phyloP scores from a whole-genome alignment of 2,329 filamentous ascomycete species.

The Fusarium chlamydosporum region DNA sequence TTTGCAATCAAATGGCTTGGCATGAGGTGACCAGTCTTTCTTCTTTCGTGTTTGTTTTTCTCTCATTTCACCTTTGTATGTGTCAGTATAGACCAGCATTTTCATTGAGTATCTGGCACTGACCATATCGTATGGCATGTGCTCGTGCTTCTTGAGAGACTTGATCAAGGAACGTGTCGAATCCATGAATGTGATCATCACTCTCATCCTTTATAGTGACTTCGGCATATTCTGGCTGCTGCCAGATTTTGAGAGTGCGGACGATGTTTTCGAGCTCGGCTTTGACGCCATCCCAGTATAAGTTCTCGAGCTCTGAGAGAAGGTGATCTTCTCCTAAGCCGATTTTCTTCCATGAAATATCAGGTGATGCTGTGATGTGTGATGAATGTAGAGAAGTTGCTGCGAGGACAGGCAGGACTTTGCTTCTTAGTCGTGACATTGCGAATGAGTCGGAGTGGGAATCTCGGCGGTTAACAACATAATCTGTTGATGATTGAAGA shows the following conservation, averaged over 20 bases:
- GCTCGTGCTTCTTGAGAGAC: slow-evolving; percentile 43
- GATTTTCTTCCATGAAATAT: slow-evolving; percentile 33
- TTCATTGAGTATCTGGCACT: neutral
- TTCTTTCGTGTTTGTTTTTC: slow-evolving; percentile 10
- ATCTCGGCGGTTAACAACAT: neutral
- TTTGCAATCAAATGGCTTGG: neutral
- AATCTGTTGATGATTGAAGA: neutral
- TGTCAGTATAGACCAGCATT: neutral
- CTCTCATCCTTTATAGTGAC: slow-evolving; percentile 37
- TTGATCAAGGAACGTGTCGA: slow-evolving; percentile 44
- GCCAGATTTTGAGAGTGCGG: slow-evolving; percentile 43
- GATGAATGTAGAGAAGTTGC: slow-evolving; percentile 18
- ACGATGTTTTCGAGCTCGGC: slow-evolving; percentile 46
- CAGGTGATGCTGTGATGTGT: slow-evolving; percentile 33
- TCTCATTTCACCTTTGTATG: slow-evolving; percentile 27
- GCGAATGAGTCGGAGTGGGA: neutral
- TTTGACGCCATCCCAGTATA: slow-evolving; percentile 46
- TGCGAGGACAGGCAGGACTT: slow-evolving; percentile 33
- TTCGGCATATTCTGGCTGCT: slow-evolving; percentile 32
- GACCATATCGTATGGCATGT: slow-evolving; percentile 44
- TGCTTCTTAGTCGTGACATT: slow-evolving; percentile 39
- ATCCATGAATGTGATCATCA: slow-evolving; percentile 38
- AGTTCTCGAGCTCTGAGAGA: slow-evolving; percentile 32
- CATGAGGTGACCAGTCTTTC: neutral
- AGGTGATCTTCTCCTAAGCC: slow-evolving; percentile 36